phyloP scores from a whole-genome alignment of 2,329 filamentous ascomycete genomes.

The Claviceps sorghi region DNA sequence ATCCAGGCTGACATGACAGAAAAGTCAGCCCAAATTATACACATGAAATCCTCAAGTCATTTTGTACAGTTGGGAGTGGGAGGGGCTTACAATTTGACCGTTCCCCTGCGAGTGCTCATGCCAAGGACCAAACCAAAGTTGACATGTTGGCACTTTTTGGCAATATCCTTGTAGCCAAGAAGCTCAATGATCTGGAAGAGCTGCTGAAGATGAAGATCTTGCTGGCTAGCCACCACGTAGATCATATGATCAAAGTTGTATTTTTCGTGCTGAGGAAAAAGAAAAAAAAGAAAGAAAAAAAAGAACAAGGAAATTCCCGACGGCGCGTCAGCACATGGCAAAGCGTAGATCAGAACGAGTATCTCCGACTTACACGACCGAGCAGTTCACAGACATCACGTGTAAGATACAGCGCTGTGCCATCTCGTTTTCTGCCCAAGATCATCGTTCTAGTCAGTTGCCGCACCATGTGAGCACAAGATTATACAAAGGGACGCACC shows the following conservation, averaged over 20 bases:
- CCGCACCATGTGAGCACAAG: neutral
- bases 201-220: slow-evolving; percentile 58
- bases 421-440: slow-evolving; percentile 43
- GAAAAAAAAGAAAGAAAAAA: neutral
- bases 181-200: slow-evolving; percentile 60
- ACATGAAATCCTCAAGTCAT: neutral
- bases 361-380: slow-evolving; percentile 29
- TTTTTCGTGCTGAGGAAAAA: slow-evolving; percentile 27
- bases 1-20: slow-evolving; percentile 3
- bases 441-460: neutral
- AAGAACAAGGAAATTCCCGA: too few species aligned
- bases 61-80: too few species aligned
- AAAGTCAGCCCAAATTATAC: neutral
- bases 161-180: slow-evolving; percentile 53
- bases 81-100: slow-evolving; percentile 46
- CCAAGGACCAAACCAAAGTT: slow-evolving; percentile 61
- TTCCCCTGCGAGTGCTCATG: slow-evolving; percentile 58
- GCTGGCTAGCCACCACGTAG: slow-evolving; percentile 58
- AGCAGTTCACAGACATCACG: slow-evolving; percentile 64
- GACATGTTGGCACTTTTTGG: slow-evolving; percentile 55
- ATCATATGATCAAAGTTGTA: slow-evolving; percentile 66
- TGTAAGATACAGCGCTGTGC: slow-evolving; percentile 63
- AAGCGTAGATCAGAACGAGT: neutral
- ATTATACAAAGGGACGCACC: slow-evolving; percentile 15
- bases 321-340: neutral